Evolutionary conservation across 2,329 filamentous ascomycete species (phyloP), one percentile per base, ranked within the genome.

Genomic region (Botrytis hyacinthi): DNA sequence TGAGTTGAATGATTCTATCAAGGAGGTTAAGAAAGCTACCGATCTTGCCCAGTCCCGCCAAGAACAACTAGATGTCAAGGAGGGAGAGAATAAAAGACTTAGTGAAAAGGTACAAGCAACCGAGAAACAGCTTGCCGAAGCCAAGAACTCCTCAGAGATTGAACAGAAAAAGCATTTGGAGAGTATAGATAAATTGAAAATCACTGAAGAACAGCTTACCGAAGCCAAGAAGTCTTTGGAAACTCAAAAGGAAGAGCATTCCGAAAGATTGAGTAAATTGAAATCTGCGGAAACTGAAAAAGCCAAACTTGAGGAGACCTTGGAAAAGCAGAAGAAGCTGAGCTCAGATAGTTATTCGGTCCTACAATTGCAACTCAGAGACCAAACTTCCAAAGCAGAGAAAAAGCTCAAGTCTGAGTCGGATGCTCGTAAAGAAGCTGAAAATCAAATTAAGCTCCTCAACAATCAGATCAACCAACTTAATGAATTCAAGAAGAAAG

Each of bases 1-100:
- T 35, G 93, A 97, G 76, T 85, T 97, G 7, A 87, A 88, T 3
- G 88, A 89, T n/a, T 90, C 90, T 12, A 51, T 73, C 42, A 90
- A 93, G 77, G 92, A 96, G 78, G 91, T 54, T 26, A 90, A 93
- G 77, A 92, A 96, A 78, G 91, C 91, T 63, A 67, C 72, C 71
- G 59, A 73, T 65, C 74, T 79, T 73, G 73, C 75, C 32, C 59
- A 77, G 72, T 73, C 67, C 20, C 71, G 72, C 35, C 67, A 78
- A 69, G 74, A 76, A 65, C 76, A 77, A 59, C 73, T 79, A 14
- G 73, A 78, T 32, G 40, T 74, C 12, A 79, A 81, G 69, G 73
- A 72, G n/a, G 74, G 75, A 29, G 78, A 80, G 66, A 78, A 79
- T 46, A 46, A 60, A 29, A 72, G 40, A 10, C 73, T 81, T n/a